These are phyloP conservation scores for Pascua guehoae DNA, from an alignment of 1,284 basidiomycete species.

Conservation along the genomic window DNA sequence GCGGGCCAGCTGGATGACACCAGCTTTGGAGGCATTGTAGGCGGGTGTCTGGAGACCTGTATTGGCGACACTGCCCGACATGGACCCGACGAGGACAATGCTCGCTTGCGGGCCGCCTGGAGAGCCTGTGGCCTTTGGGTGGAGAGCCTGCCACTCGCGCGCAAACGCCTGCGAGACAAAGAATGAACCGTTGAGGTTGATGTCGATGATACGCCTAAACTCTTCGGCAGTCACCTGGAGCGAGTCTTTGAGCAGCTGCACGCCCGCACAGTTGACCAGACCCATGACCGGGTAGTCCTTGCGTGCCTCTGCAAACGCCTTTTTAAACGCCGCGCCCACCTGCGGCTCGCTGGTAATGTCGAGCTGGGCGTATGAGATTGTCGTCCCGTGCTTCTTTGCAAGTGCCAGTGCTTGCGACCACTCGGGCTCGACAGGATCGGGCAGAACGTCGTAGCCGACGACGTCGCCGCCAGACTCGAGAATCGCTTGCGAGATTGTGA, in stretches of 20 bases:
- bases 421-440: slow-evolving; percentile 58
- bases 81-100: slow-evolving; percentile 75
- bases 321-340: slow-evolving; percentile 58
- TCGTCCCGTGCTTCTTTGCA: slow-evolving; percentile 49
- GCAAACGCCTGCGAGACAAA: slow-evolving; percentile 76
- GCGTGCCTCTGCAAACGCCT: slow-evolving; percentile 63
- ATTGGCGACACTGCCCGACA: slow-evolving; percentile 80
- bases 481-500: slow-evolving; percentile 71
- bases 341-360: slow-evolving; percentile 61
- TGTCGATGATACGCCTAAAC: slow-evolving; percentile 66
- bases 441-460: slow-evolving; percentile 68
- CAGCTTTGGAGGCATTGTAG: slow-evolving; percentile 64
- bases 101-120: slow-evolving; percentile 44
- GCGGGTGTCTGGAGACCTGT: slow-evolving; percentile 53
- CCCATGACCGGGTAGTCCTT: slow-evolving; percentile 43
- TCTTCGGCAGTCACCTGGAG: slow-evolving; percentile 65
- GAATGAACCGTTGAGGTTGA: slow-evolving; percentile 72
- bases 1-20: slow-evolving; percentile 73
- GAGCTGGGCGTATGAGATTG: slow-evolving; percentile 62
- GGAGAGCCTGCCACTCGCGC: slow-evolving; percentile 67
- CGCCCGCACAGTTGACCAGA: slow-evolving; percentile 69
- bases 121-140: slow-evolving; percentile 54
- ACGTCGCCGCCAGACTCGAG: slow-evolving; percentile 72
- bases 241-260: slow-evolving; percentile 61
- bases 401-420: slow-evolving; percentile 61